These are phyloP conservation scores for Favolaschia claudopus DNA, from an alignment of 768 basidiomycete genomes.

Conservation along the genomic window DNA sequence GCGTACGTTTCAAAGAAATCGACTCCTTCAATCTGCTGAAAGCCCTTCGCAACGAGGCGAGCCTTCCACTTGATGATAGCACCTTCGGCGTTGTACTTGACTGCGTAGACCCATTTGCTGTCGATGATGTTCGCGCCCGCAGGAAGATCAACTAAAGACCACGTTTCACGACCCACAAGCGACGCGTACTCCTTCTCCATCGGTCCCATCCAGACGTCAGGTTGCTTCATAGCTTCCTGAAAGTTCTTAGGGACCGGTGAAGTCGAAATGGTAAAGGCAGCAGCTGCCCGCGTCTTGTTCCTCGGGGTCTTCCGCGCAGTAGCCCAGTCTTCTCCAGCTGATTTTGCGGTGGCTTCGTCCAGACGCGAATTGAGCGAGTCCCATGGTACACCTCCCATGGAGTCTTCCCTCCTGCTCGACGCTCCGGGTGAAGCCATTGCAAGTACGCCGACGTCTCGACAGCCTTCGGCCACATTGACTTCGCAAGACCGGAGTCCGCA, in stretches of 20 bases:
- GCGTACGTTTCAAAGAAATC: constrained; percentile 31
- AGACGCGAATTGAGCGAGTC: background rate
- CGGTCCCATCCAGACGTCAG: constrained; percentile 21
- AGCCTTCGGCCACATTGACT: constrained; percentile 25
- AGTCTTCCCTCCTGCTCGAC: constrained; percentile 1
- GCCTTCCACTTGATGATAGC: constrained; percentile 39
- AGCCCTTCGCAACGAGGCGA: constrained; percentile 26
- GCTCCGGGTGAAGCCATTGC: constrained; percentile 3
- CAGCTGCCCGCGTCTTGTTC: background rate
- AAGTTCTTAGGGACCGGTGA: constrained; percentile 1
- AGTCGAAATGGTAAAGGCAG: constrained; percentile 2
- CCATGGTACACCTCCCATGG: constrained; percentile 27
- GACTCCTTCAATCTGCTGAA: constrained; percentile 38
- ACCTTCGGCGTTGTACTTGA: constrained; percentile 43
- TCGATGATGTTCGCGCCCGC: constrained; percentile 21
- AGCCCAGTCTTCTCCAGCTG: constrained; percentile 8
- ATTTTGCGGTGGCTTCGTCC: constrained; percentile 1
- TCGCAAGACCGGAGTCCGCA: constrained; percentile 27
- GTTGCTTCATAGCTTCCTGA: constrained; percentile 26
- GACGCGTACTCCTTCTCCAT: constrained; percentile 27
- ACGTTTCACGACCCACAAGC: constrained; percentile 28
- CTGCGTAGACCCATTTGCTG: constrained; percentile 38
- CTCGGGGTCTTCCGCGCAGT: constrained; percentile 6
- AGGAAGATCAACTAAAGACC: constrained; percentile 30
- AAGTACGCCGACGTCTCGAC: constrained; percentile 22